A percentile compares a stretch with the other conserved stretches of the same genome.
phyloP scores from a whole-genome alignment of 257 asterid genomes.

The Nicotiana tomentosiformis region DNA sequence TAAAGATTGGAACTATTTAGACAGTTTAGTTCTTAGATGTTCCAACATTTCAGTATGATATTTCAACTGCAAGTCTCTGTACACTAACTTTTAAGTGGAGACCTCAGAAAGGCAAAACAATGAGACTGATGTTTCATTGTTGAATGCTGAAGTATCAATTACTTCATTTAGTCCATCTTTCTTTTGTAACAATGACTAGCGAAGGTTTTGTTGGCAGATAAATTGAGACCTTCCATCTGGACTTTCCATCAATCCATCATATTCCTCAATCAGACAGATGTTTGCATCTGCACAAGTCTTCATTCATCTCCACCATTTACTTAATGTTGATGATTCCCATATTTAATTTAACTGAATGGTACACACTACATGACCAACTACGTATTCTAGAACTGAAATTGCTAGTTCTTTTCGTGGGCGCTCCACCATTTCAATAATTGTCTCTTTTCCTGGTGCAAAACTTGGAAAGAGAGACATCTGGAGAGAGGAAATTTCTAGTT shows the following conservation, averaged over 20 bases:
- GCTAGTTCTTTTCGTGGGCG: slow-evolving; percentile 18
- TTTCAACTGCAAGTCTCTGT: neutral
- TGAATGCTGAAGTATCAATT: neutral
- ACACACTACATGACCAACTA: neutral
- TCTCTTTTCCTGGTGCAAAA: slow-evolving; percentile 5
- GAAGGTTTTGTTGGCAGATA: neutral
- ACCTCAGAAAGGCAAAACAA: neutral
- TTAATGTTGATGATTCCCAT: neutral
- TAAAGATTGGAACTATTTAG: neutral
- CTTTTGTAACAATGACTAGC: neutral
- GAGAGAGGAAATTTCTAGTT: slow-evolving; percentile 17
- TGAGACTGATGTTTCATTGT: neutral
- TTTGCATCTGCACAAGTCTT: neutral
- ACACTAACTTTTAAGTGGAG: neutral
- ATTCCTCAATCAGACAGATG: neutral
- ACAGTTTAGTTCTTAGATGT: neutral
- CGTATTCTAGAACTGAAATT: slow-evolving; percentile 11
- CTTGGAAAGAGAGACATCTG: slow-evolving; percentile 19
- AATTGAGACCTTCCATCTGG: neutral
- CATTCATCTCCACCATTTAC: neutral
- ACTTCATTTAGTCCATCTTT: neutral
- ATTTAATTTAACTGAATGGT: neutral
- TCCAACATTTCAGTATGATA: neutral
- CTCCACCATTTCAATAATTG: slow-evolving; percentile 15
- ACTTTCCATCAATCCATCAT: neutral